Conservation (phyloP, 2,329 filamentous ascomycete species). For the Escovopsis weberi region DNA sequence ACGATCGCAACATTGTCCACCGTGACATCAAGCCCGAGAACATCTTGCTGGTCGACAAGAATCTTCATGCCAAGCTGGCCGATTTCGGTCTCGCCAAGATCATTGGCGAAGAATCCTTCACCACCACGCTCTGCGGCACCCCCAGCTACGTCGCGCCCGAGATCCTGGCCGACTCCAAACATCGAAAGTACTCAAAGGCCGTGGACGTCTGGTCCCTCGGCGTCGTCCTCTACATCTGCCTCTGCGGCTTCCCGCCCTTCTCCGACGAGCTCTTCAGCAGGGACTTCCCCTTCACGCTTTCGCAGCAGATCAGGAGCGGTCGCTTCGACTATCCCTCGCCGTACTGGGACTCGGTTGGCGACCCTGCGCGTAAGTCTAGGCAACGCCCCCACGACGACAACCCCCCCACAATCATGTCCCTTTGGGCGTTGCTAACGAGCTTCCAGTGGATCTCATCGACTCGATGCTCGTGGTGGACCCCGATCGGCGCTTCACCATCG, state of each 20-base stretch:
- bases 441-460: conserved; percentile 69
- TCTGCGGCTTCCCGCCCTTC: conserved; percentile 94
- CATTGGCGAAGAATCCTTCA: conserved; percentile 96
- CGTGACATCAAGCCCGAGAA: conserved; percentile 97
- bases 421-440: too few species aligned
- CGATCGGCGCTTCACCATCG: conserved; percentile 69
- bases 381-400: conserved; percentile 1
- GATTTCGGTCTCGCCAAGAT: conserved; percentile 98
- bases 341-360: conserved; percentile 54
- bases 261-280: conserved; percentile 76
- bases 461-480: conserved; percentile 85
- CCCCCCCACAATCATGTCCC: too few species aligned
- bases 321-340: conserved; percentile 90
- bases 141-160: conserved; percentile 95
- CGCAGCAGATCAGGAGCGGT: conserved; percentile 79
- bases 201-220: conserved; percentile 95
- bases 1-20: conserved; percentile 93
- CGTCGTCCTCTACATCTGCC: conserved; percentile 94
- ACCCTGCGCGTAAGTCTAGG: conserved; percentile 50
- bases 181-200: conserved; percentile 82
- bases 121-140: conserved; percentile 91
- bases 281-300: conserved; percentile 74
- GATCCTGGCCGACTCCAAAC: conserved; percentile 68
- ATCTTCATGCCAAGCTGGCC: conserved; percentile 77
- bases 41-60: conserved; percentile 74